Conservation (phyloP, 2,329 filamentous ascomycete species). For the Pezicula neosporulosa region DNA sequence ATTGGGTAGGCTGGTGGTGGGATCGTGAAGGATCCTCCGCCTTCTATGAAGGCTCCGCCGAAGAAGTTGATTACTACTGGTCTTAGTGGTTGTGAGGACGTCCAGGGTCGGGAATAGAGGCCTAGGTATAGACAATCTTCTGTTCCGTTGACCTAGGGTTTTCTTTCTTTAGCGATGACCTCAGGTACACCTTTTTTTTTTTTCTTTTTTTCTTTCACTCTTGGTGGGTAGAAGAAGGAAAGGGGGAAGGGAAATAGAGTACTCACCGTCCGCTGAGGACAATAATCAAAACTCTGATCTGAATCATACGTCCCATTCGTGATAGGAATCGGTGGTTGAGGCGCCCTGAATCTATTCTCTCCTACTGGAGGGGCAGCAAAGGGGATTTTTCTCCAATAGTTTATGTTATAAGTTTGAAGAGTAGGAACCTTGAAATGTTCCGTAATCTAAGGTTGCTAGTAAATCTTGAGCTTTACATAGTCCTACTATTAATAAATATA, state of each 20-base stretch:
- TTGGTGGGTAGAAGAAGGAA: no score
- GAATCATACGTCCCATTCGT: conserved; percentile 50
- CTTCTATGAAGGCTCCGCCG: conserved; percentile 59
- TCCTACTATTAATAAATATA: no score
- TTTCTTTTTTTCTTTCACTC: no score
- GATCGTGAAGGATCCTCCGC: conserved; percentile 49
- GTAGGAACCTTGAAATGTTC: conserved; percentile 49
- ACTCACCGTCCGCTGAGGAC: conserved; percentile 49
- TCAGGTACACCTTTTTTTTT: no score
- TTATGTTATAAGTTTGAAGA: conserved; percentile 49
- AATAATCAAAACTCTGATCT: conserved; percentile 52
- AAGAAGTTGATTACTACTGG: conserved; percentile 60
- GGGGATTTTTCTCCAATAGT: conserved; percentile 58
- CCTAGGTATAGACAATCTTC: conserved; percentile 62
- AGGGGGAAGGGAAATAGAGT: background rate
- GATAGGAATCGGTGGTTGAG: conserved; percentile 50
- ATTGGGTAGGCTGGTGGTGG: conserved; percentile 56
- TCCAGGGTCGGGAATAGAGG: conserved; percentile 57
- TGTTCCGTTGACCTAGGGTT: conserved; percentile 44
- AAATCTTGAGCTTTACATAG: conserved; percentile 22
- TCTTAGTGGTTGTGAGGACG: conserved; percentile 35
- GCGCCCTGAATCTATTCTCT: conserved; percentile 55
- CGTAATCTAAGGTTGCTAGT: conserved; percentile 41
- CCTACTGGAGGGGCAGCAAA: conserved; percentile 56
- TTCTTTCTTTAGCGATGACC: background rate